Percentiles rank a stretch among this genome's conserved stretches.
Conservation (phyloP, 768 basidiomycete genomes). For the Boletus pseudo-olivaceus region DNA sequence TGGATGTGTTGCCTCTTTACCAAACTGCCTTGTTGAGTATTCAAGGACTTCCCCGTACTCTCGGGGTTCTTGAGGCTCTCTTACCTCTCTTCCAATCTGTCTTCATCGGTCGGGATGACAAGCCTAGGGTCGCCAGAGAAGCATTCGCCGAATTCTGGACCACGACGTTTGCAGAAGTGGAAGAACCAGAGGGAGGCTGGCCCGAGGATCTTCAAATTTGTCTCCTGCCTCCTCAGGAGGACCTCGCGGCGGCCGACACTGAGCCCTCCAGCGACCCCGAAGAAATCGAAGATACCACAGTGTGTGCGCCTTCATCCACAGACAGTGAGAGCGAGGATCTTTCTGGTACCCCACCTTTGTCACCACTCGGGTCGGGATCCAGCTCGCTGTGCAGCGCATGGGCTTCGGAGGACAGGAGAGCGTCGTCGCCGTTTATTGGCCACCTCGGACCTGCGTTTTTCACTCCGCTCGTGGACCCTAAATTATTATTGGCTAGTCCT, state of each 20-base stretch:
- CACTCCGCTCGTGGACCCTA: slow-evolving; percentile 1
- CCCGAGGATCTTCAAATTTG: slow-evolving; percentile 42
- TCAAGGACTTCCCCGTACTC: slow-evolving; percentile 41
- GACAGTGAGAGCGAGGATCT: slow-evolving; percentile 5
- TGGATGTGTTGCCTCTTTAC: slow-evolving; percentile 64
- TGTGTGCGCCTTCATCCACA: slow-evolving; percentile 2
- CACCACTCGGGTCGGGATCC: slow-evolving; percentile 1
- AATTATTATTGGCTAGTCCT: slow-evolving; percentile 2
- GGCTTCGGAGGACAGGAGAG: neutral
- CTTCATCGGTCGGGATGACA: slow-evolving; percentile 50
- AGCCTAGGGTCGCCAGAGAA: slow-evolving; percentile 41
- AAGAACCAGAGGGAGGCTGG: slow-evolving; percentile 52
- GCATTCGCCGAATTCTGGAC: slow-evolving; percentile 67
- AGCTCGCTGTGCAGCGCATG: neutral
- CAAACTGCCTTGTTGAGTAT: slow-evolving; percentile 53
- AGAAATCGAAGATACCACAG: slow-evolving; percentile 16
- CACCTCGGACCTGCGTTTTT: slow-evolving; percentile 30
- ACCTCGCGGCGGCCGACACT: neutral
- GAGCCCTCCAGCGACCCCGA: slow-evolving; percentile 27
- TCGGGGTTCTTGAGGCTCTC: slow-evolving; percentile 44
- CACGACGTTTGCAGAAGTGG: slow-evolving; percentile 38
- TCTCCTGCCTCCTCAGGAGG: slow-evolving; percentile 16
- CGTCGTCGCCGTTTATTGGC: slow-evolving; percentile 23
- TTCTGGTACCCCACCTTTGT: slow-evolving; percentile 7
- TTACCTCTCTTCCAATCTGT: slow-evolving; percentile 52